Conservation (phyloP, 768 basidiomycete genomes). For the Kwoniella sp. region DNA sequence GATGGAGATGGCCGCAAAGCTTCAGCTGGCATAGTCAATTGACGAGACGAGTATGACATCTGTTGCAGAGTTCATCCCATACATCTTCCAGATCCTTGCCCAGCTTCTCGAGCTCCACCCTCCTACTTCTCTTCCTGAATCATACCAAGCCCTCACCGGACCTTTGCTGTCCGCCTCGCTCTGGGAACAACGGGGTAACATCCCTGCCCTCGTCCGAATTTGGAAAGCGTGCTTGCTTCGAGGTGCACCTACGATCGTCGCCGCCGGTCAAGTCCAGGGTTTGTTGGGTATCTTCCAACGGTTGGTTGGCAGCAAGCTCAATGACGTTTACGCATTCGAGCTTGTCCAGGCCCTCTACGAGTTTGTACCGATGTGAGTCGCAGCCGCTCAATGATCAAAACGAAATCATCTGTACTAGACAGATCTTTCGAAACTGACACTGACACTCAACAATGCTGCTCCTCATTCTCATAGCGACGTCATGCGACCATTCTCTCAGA, state of each 20-base stretch:
- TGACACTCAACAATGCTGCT: background rate
- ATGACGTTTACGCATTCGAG: slow-evolving; percentile 91
- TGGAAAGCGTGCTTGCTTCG: slow-evolving; percentile 78
- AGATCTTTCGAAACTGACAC: no score
- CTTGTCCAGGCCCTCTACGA: slow-evolving; percentile 75
- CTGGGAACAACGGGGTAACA: slow-evolving; percentile 92
- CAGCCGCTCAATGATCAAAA: no score
- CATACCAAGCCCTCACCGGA: slow-evolving; percentile 77
- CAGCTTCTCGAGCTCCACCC: slow-evolving; percentile 88
- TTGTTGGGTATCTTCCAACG: slow-evolving; percentile 91
- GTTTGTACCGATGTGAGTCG: slow-evolving; percentile 72
- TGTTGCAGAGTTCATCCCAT: slow-evolving; percentile 85
- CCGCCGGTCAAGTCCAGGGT: slow-evolving; percentile 69
- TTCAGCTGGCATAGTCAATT: no score
- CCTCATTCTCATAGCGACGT: slow-evolving; percentile 60
- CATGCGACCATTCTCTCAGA: slow-evolving; percentile 73
- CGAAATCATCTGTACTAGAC: no score
- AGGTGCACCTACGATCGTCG: slow-evolving; percentile 69
- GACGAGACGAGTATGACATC: background rate
- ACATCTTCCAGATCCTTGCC: slow-evolving; percentile 92
- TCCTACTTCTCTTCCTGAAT: slow-evolving; percentile 63
- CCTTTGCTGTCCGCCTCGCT: slow-evolving; percentile 79
- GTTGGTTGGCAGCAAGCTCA: slow-evolving; percentile 77
- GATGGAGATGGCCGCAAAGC: background rate
- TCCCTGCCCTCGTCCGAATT: slow-evolving; percentile 87